Conservation (phyloP, 257 asterid species). For the Handroanthus guayacan region DNA sequence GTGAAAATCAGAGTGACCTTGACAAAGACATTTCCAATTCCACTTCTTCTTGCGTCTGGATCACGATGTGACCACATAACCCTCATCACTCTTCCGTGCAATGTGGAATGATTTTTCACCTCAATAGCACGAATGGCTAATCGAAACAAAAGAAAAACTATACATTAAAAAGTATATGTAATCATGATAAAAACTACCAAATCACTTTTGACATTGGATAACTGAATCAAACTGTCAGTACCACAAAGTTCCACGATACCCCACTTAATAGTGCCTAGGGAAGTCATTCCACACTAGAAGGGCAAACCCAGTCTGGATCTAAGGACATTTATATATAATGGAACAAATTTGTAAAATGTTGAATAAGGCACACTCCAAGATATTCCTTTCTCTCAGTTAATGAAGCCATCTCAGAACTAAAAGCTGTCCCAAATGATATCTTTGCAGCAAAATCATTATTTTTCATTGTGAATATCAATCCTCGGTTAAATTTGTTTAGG, state of each 20-base stretch:
- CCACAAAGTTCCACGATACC: not conserved
- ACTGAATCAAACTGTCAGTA: not conserved
- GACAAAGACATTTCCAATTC: constrained; percentile 62
- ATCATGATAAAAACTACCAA: not conserved
- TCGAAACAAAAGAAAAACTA: constrained; percentile 6
- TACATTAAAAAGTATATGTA: not conserved
- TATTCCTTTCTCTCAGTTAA: not conserved
- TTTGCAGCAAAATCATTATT: not conserved
- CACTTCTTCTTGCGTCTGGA: constrained; percentile 59
- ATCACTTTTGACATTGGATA: not conserved
- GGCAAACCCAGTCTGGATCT: constrained; percentile 11
- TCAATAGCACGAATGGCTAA: constrained; percentile 53
- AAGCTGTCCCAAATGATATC: not conserved
- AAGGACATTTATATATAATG: not conserved
- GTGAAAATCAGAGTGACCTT: constrained; percentile 44
- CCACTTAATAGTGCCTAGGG: not conserved
- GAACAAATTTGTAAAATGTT: constrained; percentile 3
- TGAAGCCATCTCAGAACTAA: not conserved
- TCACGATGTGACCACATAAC: constrained; percentile 67
- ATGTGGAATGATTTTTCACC: constrained; percentile 50
- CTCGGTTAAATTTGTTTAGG: too few species aligned
- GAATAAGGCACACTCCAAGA: not conserved
- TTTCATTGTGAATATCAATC: not conserved
- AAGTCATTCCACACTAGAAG: constrained; percentile 5
- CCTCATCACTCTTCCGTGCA: constrained; percentile 56